phyloP scores from a whole-genome alignment of 164 flowering plant species.

The Liriodendron chinense region DNA sequence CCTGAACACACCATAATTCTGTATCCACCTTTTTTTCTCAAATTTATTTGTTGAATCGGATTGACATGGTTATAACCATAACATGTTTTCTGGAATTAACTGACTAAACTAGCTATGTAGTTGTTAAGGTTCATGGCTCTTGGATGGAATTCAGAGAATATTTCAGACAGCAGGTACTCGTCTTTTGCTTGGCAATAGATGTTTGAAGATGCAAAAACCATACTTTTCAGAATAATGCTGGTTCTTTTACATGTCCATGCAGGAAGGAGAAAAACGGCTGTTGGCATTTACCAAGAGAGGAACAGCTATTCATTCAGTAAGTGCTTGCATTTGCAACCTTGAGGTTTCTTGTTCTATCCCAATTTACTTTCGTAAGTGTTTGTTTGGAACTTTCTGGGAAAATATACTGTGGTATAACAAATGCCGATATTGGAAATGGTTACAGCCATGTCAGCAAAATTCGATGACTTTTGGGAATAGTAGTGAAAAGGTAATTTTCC shows the following conservation, averaged over 20 bases:
- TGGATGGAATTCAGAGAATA: constrained; percentile 84
- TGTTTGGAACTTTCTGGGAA: no score
- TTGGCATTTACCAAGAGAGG: constrained; percentile 92
- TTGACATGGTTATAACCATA: no score
- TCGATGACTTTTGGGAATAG: no score
- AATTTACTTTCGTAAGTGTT: no score
- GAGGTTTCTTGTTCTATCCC: no score
- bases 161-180: constrained; percentile 61
- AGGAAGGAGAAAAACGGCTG: constrained; percentile 85
- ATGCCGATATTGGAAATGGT: no score
- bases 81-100: constrained; percentile 24
- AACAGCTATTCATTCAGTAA: constrained; percentile 65
- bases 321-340: constrained; percentile 17
- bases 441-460: no score
- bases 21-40: no score
- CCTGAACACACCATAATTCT: no score
- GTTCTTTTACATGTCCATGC: constrained; percentile 10
- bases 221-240: neutral
- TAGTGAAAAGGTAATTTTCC: no score
- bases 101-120: constrained; percentile 62
- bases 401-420: no score
- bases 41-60: no score
- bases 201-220: neutral
- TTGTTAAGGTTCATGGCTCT: constrained; percentile 83
- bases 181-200: neutral